Base-by-base conservation (phyloP, 176 grass and related monocot genomes). In the Triticum urartu region DNA sequence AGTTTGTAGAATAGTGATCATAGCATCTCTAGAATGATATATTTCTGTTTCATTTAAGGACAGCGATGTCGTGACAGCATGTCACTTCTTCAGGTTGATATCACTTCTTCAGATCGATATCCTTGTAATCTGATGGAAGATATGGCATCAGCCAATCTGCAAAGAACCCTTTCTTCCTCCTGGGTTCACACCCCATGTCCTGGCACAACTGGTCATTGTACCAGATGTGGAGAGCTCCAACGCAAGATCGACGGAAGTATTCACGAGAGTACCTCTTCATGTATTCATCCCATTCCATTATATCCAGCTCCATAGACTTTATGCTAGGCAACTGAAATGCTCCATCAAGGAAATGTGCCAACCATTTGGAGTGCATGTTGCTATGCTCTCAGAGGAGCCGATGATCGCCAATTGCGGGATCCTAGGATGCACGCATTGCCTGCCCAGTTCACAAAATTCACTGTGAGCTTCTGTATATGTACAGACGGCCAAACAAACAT, bases 351-450 rank as follows among this genome's bases (percentile, higher is more conserved):
- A 88, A 77, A 78, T 88, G 80, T 7, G 65, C 40, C 79, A 88
- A 30, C 80, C 86, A 88, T 39, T 88, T 88, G 1, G 86, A 88
- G 32, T 61, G 65, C 22, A 88, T 15, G 54, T 61, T 15, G 69
- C 54, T 20, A 50, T 18, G 45, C 80, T 78, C 62, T 83, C 86
- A 33, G 66, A 83, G 4, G 83, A 83, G 74, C 71, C 71, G 38
- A 79, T 39, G 47, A 83, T 83, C 70, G 80, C 60, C 3, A 83
- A 60, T 26, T 88, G 86, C 2, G 86, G 80, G 64, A 70, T 79
- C 38, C 86, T 54, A 15, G 86, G 86, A 75, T 88, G 86, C 9
- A 78, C 74, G 11, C 86, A 83, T 83, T 83, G 70, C 59, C 86
- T 88, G 79, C 68, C 35, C 68, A 71, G 35, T 40, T 71, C 20